Evolutionary conservation across 768 basidiomycete species (phyloP).

Genomic region (Lepiota venenata): DNA sequence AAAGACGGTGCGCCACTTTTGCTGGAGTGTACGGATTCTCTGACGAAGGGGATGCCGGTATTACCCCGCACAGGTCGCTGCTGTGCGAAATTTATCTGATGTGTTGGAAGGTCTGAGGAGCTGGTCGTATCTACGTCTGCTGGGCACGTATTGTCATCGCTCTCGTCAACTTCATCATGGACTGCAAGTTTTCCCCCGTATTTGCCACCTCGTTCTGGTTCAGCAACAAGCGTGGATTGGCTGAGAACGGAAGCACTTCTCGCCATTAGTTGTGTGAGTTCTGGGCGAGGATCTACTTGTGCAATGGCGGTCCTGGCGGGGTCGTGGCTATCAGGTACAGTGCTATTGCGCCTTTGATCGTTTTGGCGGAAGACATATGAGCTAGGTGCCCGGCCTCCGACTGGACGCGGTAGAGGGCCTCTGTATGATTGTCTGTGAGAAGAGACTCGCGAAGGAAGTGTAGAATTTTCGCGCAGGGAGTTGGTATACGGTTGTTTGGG

Average conservation of each 20-base stretch:
- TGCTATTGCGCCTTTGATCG: neutral
- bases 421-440: neutral
- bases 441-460: neutral
- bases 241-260: neutral
- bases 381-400: conserved; percentile 2
- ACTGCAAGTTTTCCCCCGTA: neutral
- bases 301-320: neutral
- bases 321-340: neutral
- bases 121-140: neutral
- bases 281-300: neutral
- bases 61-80: neutral
- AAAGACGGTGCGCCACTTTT: conserved; percentile 49
- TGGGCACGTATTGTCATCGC: neutral
- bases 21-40: conserved; percentile 42
- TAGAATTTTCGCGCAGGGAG: conserved; percentile 6
- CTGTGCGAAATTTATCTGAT: neutral
- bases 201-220: neutral
- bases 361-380: neutral
- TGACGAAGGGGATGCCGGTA: conserved; percentile 15
- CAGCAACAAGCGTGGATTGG: conserved; percentile 1
- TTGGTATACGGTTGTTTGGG: conserved; percentile 21
- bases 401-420: neutral
- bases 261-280: neutral
- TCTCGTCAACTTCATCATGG: conserved; percentile 1
- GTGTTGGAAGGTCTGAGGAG: neutral